These are phyloP conservation scores for Fusarium brevicatenulatum DNA, from an alignment of 2,329 filamentous ascomycete species.

Conservation along the genomic window DNA sequence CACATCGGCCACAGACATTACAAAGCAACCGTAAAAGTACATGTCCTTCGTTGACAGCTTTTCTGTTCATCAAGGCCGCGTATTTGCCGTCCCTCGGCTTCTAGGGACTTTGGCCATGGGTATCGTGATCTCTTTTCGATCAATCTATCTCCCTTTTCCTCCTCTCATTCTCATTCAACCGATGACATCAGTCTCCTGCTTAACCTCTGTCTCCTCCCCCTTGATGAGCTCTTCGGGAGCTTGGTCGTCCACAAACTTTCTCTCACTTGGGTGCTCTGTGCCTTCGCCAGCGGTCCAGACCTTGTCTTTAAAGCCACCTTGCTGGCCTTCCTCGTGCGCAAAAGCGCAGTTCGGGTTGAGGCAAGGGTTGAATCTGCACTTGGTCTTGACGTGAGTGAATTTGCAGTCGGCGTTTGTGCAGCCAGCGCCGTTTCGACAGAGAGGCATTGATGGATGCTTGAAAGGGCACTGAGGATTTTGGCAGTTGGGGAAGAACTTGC, in stretches of 20 bases:
- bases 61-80: conserved; percentile 32
- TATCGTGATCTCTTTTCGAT: conserved; percentile 36
- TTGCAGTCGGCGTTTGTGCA: conserved; percentile 86
- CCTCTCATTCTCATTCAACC: conserved; percentile 38
- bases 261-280: conserved; percentile 81
- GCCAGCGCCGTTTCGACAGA: conserved; percentile 90
- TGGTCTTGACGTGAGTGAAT: conserved; percentile 85
- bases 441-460: conserved; percentile 85
- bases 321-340: conserved; percentile 91
- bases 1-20: conserved; percentile 43
- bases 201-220: conserved; percentile 58
- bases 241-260: conserved; percentile 83
- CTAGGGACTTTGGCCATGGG: conserved; percentile 29
- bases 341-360: conserved; percentile 88
- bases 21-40: conserved; percentile 44
- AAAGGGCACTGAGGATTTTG: conserved; percentile 89
- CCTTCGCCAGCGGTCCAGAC: conserved; percentile 79
- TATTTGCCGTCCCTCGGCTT: conserved; percentile 11
- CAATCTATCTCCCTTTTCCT: conserved; percentile 22
- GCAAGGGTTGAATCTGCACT: conserved; percentile 93
- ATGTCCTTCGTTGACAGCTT: conserved; percentile 40
- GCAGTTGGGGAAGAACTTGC: conserved; percentile 92
- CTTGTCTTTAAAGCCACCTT: conserved; percentile 85
- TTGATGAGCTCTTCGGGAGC: conserved; percentile 78
- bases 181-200: conserved; percentile 54